Evolutionary conservation across 2,329 filamentous ascomycete species (phyloP).

Genomic region (Nakataea oryzae): DNA sequence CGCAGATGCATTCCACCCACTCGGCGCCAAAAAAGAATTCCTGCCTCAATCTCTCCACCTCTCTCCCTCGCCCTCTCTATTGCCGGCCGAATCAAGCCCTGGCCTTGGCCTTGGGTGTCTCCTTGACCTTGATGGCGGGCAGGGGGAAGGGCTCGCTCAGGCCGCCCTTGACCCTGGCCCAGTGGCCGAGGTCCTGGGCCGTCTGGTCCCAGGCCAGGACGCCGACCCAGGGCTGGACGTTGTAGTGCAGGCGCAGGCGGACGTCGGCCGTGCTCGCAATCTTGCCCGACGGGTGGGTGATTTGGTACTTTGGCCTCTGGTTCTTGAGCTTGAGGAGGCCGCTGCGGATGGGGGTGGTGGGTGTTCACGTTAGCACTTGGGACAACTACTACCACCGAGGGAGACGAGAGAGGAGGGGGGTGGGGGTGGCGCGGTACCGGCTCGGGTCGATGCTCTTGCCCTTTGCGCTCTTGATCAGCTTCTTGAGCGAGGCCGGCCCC

Average conservation of each 20-base stretch:
- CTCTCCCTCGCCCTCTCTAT: background rate
- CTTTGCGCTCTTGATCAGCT: conserved; percentile 46
- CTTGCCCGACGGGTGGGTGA: conserved; percentile 77
- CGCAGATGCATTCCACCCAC: too few relatives aligned
- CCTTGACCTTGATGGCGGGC: conserved; percentile 55
- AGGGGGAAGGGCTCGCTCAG: conserved; percentile 53
- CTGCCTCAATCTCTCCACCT: background rate
- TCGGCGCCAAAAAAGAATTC: too few relatives aligned
- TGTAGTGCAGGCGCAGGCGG: conserved; percentile 77
- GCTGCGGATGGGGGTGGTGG: conserved; percentile 23
- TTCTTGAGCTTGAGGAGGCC: conserved; percentile 71
- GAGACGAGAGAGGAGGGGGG: background rate
- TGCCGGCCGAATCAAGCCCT: too few relatives aligned
- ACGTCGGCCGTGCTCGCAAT: conserved; percentile 67
- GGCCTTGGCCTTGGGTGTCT: conserved; percentile 10
- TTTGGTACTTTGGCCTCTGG: conserved; percentile 92
- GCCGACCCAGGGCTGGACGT: conserved; percentile 96
- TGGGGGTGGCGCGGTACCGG: conserved; percentile 28
- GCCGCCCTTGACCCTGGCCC: conserved; percentile 57
- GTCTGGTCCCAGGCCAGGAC: conserved; percentile 67
- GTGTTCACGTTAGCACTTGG: background rate
- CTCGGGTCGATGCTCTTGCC: conserved; percentile 51
- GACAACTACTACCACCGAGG: too few relatives aligned
- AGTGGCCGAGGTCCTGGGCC: conserved; percentile 41
- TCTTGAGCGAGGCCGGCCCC: conserved; percentile 49